Percentiles rank a stretch among this genome's conserved stretches.
These are phyloP conservation scores for Rhizopus microsporus DNA, from an alignment of 371 early-diverging fungal species.

Conservation along the genomic window DNA sequence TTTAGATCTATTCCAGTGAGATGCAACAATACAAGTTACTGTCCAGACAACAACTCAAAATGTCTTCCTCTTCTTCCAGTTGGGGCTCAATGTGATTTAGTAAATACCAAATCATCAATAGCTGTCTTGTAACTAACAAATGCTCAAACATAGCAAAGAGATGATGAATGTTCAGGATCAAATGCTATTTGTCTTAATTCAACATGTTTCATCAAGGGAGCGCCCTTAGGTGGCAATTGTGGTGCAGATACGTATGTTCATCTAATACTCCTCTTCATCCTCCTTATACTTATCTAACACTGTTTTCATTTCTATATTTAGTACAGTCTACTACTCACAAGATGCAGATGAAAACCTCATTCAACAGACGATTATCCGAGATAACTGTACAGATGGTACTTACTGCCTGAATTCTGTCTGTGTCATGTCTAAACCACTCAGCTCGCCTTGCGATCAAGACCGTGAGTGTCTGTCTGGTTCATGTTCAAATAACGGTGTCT, in stretches of 20 bases:
- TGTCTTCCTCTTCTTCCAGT: slow-evolving; percentile 27
- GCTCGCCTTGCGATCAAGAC: slow-evolving; percentile 36
- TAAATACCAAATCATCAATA: slow-evolving; percentile 4
- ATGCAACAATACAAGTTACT: slow-evolving; percentile 33
- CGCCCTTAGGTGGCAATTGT: slow-evolving; percentile 45
- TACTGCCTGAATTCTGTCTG: slow-evolving; percentile 34
- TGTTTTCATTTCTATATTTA: slow-evolving; percentile 9
- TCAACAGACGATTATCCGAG: slow-evolving; percentile 44
- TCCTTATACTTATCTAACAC: too few relatives aligned
- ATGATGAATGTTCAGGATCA: slow-evolving; percentile 44
- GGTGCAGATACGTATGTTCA: slow-evolving; percentile 43
- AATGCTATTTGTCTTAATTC: slow-evolving; percentile 47
- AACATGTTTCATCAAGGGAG: slow-evolving; percentile 43
- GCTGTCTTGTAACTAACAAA: neutral
- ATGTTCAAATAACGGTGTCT: slow-evolving; percentile 34
- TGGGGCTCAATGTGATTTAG: slow-evolving; percentile 37
- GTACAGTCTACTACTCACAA: slow-evolving; percentile 34
- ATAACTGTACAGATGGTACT: slow-evolving; percentile 47
- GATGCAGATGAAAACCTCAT: slow-evolving; percentile 28
- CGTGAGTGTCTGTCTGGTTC: slow-evolving; percentile 46
- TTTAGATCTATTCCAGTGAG: slow-evolving; percentile 33
- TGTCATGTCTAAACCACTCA: slow-evolving; percentile 27
- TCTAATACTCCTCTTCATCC: neutral
- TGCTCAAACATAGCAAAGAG: slow-evolving; percentile 36
- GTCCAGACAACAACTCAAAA: slow-evolving; percentile 43